phyloP scores from a whole-genome alignment of 2,329 filamentous ascomycete genomes.

The Daldinia sp. region DNA sequence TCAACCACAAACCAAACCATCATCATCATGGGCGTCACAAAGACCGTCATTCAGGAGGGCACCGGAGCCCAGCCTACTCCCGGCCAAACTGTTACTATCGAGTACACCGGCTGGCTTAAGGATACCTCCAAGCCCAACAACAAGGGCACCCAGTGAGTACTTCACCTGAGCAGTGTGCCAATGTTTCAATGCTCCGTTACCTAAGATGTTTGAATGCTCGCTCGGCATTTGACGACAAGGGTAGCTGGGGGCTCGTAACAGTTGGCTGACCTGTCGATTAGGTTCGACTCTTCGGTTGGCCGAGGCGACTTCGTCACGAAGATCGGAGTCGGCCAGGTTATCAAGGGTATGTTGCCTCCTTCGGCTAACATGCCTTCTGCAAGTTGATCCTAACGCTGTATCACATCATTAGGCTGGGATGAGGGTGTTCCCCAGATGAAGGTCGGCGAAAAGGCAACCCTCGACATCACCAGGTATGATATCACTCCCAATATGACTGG shows the following conservation, averaged over 20 bases:
- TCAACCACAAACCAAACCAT: slow-evolving; percentile 14
- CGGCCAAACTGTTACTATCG: slow-evolving; percentile 82
- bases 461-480: slow-evolving; percentile 78
- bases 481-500: slow-evolving; percentile 8
- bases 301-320: slow-evolving; percentile 77
- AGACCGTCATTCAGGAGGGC: slow-evolving; percentile 69
- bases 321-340: slow-evolving; percentile 87
- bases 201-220: slow-evolving; percentile 5
- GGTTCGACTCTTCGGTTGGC: slow-evolving; percentile 88
- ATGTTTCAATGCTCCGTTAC: slow-evolving; percentile 27
- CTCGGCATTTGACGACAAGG: slow-evolving; percentile 28
- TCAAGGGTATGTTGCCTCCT: slow-evolving; percentile 70
- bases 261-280: slow-evolving; percentile 51
- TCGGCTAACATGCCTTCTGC: background rate
- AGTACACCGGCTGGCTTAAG: slow-evolving; percentile 90
- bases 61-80: slow-evolving; percentile 65
- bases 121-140: slow-evolving; percentile 67
- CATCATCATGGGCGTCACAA: slow-evolving; percentile 75
- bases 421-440: slow-evolving; percentile 87
- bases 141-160: slow-evolving; percentile 76
- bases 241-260: slow-evolving; percentile 13
- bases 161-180: background rate
- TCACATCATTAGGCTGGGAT: slow-evolving; percentile 72
- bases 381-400: slow-evolving; percentile 18
- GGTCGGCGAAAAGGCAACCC: slow-evolving; percentile 85